phyloP scores from a whole-genome alignment of 305 asterid genomes.

The Salvia sclarea region DNA sequence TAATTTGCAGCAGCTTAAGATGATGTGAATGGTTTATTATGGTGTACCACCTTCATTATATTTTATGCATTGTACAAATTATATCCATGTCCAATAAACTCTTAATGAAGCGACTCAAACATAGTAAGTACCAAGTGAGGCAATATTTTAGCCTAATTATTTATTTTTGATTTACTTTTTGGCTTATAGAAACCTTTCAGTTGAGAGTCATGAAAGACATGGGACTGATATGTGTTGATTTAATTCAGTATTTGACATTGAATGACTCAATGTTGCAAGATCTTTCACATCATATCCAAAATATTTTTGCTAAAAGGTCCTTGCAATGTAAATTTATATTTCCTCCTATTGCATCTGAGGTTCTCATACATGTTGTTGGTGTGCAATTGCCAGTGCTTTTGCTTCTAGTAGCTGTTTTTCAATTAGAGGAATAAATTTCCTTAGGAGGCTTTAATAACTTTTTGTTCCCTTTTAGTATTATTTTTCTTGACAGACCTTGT shows the following conservation, averaged over 20 bases:
- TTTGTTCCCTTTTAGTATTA: conserved; percentile 18
- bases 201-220: conserved; percentile 10
- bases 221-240: conserved; percentile 9
- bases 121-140: not conserved
- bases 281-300: conserved; percentile 8
- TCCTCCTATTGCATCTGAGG: conserved; percentile 21
- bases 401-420: conserved; percentile 5
- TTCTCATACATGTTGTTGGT: conserved; percentile 24
- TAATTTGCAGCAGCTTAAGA: not conserved
- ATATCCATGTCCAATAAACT: not conserved
- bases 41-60: not conserved
- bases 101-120: not conserved
- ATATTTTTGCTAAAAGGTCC: conserved; percentile 5
- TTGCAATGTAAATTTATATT: conserved; percentile 11
- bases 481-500: conserved; percentile 24
- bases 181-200: conserved; percentile 5
- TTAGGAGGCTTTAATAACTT: not conserved
- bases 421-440: not conserved
- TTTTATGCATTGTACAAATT: not conserved
- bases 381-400: conserved; percentile 14
- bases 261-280: conserved; percentile 7
- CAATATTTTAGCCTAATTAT: not conserved
- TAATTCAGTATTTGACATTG: conserved; percentile 8
- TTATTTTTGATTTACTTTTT: not conserved
- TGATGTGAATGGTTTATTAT: conserved; percentile 1